A percentile compares a stretch with the other conserved stretches of the same genome.
Conservation (phyloP, 306 rosid species). For the Astragalus membranaceus region DNA sequence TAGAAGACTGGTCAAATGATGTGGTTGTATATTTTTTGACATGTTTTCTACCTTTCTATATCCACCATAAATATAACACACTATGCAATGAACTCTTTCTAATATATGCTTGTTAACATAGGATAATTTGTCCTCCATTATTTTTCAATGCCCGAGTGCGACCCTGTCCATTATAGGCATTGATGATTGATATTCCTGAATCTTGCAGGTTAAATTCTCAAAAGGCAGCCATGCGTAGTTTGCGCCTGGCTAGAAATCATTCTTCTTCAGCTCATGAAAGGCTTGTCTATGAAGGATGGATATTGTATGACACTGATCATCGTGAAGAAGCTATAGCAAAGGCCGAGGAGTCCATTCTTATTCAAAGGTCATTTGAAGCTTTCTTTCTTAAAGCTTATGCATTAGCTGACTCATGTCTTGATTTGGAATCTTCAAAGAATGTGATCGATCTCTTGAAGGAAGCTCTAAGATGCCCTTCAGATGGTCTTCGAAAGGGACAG, state of each 20-base stretch:
- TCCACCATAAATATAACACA: not conserved
- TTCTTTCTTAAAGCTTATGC: constrained; percentile 89
- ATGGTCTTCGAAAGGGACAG: constrained; percentile 91
- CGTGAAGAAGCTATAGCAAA: constrained; percentile 82
- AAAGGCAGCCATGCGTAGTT: constrained; percentile 84
- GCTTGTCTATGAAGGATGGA: constrained; percentile 94
- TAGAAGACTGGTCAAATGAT: not conserved
- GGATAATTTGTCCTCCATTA: not conserved
- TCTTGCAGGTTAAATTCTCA: constrained; percentile 73
- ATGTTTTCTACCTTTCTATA: not conserved
- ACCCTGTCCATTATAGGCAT: not conserved
- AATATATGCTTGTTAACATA: not conserved
- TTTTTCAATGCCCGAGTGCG: not conserved
- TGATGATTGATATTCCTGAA: constrained; percentile 5
- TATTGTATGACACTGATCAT: constrained; percentile 85
- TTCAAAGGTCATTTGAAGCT: constrained; percentile 94
- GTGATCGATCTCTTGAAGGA: constrained; percentile 76
- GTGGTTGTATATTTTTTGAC: not conserved
- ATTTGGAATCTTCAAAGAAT: constrained; percentile 50
- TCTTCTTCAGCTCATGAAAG: constrained; percentile 73
- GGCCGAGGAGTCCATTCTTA: constrained; percentile 73
- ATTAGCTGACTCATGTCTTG: constrained; percentile 73
- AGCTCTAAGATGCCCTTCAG: constrained; percentile 91
- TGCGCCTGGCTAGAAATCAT: constrained; percentile 72
- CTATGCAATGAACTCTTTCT: not conserved